phyloP scores from a whole-genome alignment of 495 filamentous ascomycete genomes.

The Daldinia bambusicola region DNA sequence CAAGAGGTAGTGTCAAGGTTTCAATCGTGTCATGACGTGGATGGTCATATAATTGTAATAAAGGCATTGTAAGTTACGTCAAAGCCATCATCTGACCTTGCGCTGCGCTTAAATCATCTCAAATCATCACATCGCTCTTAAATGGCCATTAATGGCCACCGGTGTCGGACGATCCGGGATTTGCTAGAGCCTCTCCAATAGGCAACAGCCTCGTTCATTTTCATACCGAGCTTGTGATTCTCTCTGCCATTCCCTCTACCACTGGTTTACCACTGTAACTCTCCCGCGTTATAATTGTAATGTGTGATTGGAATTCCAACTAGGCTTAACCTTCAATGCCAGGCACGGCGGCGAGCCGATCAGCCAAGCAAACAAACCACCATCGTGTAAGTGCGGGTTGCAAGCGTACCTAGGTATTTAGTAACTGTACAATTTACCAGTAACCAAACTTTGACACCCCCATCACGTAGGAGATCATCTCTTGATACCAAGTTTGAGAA shows the following conservation, averaged over 20 bases:
- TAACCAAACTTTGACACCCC: slow-evolving; percentile 17
- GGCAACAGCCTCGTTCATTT: slow-evolving; percentile 19
- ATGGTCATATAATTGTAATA: slow-evolving; percentile 29
- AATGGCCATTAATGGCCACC: slow-evolving; percentile 1
- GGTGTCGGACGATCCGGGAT: slow-evolving; percentile 14
- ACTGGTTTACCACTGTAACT: slow-evolving; percentile 9
- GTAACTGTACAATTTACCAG: slow-evolving; percentile 24
- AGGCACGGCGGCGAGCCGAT: slow-evolving; percentile 23
- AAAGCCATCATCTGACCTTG: slow-evolving; percentile 31
- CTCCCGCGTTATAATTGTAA: slow-evolving; percentile 16
- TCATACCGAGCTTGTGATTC: slow-evolving; percentile 22
- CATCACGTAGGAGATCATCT: slow-evolving; percentile 22
- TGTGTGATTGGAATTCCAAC: slow-evolving; percentile 11
- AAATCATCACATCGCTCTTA: slow-evolving; percentile 13
- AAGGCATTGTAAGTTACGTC: slow-evolving; percentile 18
- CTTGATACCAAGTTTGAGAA: slow-evolving; percentile 27
- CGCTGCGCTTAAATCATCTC: slow-evolving; percentile 2
- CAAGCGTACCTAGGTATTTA: slow-evolving; percentile 6
- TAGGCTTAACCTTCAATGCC: slow-evolving; percentile 36
- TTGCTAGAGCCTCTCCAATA: slow-evolving; percentile 20
- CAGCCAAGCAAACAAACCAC: slow-evolving; percentile 1
- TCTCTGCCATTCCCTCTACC: background rate
- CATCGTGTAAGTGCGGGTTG: slow-evolving; percentile 2
- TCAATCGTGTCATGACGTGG: slow-evolving; percentile 34
- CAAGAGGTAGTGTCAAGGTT: background rate